phyloP scores from a whole-genome alignment of 2,329 filamentous ascomycete species.

The Ophiostoma sp. region DNA sequence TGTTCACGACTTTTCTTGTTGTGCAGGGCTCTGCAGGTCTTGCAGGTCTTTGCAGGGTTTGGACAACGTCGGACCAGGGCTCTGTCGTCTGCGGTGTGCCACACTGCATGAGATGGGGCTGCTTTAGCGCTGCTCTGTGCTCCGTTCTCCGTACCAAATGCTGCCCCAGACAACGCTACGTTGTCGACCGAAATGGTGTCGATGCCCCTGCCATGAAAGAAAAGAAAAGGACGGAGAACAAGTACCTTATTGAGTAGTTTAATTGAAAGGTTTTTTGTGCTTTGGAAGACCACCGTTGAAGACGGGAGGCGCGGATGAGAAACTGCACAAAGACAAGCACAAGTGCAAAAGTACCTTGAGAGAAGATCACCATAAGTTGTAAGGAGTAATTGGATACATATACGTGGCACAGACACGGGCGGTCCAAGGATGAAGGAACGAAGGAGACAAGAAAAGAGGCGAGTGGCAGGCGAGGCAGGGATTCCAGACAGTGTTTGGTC shows the following conservation, averaged over 20 bases:
- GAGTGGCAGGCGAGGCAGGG: not conserved
- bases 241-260: not conserved
- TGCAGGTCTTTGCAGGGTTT: not conserved
- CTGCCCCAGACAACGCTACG: slow-evolving; percentile 1
- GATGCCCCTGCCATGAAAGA: not conserved
- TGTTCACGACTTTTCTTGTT: too few species aligned
- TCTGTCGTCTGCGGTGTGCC: not conserved
- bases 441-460: not conserved
- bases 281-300: not conserved
- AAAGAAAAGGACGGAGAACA: not conserved
- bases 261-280: not conserved
- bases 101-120: slow-evolving; percentile 14
- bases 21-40: not conserved
- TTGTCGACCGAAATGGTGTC: not conserved
- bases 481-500: not conserved
- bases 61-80: slow-evolving; percentile 10
- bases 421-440: slow-evolving; percentile 3
- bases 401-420: slow-evolving; percentile 1
- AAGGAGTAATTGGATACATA: not conserved
- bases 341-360: not conserved
- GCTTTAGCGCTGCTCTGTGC: slow-evolving; percentile 19
- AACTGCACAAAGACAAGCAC: not conserved
- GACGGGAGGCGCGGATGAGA: not conserved
- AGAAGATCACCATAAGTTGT: not conserved
- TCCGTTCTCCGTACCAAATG: not conserved